Conservation (phyloP, 1,139 yeast species). For the Williopsis jadinii region DNA sequence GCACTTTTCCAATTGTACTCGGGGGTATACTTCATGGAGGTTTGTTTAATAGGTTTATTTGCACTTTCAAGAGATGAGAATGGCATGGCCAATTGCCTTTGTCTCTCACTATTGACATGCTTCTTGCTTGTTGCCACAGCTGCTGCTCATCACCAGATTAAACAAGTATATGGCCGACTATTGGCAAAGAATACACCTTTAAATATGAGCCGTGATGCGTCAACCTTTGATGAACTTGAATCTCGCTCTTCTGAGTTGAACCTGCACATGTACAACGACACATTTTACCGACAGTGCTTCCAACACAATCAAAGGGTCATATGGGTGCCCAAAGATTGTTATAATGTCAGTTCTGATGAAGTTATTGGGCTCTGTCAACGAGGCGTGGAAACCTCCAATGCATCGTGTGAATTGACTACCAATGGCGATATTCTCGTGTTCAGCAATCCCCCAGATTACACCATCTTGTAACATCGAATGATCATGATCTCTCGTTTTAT, state of each 20-base stretch:
- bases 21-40: slow-evolving; percentile 75
- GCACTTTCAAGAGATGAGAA: slow-evolving; percentile 45
- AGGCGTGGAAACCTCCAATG: slow-evolving; percentile 24
- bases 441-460: slow-evolving; percentile 21
- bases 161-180: slow-evolving; percentile 23
- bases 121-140: slow-evolving; percentile 34
- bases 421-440: slow-evolving; percentile 21
- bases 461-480: slow-evolving; percentile 3
- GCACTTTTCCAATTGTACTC: slow-evolving; percentile 71
- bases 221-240: slow-evolving; percentile 4
- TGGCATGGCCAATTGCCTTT: slow-evolving; percentile 30
- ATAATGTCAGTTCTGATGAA: slow-evolving; percentile 25
- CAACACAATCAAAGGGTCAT: slow-evolving; percentile 19
- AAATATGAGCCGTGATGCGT: slow-evolving; percentile 11
- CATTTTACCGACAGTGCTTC: slow-evolving; percentile 20
- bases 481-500: background rate
- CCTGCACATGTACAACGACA: slow-evolving; percentile 14
- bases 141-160: slow-evolving; percentile 32
- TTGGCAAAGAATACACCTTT: slow-evolving; percentile 23
- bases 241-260: slow-evolving; percentile 2
- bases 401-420: slow-evolving; percentile 20
- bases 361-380: slow-evolving; percentile 18
- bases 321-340: slow-evolving; percentile 34
- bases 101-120: slow-evolving; percentile 43
- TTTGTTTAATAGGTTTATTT: slow-evolving; percentile 70